Conservation (phyloP, 495 filamentous ascomycete genomes). For the Xylaria nigripes region DNA sequence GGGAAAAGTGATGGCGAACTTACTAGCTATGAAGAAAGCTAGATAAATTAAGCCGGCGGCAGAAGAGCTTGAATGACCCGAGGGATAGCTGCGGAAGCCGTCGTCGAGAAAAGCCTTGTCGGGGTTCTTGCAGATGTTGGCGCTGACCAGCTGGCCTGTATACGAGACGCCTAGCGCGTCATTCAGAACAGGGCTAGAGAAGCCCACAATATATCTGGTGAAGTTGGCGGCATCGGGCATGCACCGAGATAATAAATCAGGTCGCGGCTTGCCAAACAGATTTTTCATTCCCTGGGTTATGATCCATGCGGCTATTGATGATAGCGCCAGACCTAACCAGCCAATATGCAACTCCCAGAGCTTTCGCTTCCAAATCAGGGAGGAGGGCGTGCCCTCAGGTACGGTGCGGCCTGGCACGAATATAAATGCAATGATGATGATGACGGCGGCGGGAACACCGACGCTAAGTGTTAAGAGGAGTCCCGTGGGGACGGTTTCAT, state of each 20-base stretch:
- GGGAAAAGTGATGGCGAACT: constrained; percentile 49
- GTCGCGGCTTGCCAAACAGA: constrained; percentile 75
- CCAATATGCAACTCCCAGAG: constrained; percentile 83
- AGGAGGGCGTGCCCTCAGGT: constrained; percentile 55
- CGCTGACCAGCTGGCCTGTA: constrained; percentile 51
- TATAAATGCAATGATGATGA: constrained; percentile 62
- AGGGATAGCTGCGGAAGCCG: constrained; percentile 80
- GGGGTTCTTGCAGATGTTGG: constrained; percentile 59
- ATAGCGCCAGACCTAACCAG: constrained; percentile 62
- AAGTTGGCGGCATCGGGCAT: constrained; percentile 45
- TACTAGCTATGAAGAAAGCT: constrained; percentile 58
- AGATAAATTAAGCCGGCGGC: constrained; percentile 76
- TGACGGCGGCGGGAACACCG: constrained; percentile 53
- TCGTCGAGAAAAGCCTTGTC: constrained; percentile 63
- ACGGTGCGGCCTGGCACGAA: constrained; percentile 57
- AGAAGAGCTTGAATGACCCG: constrained; percentile 53
- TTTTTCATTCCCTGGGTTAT: constrained; percentile 82
- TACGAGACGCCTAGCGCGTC: constrained; percentile 25
- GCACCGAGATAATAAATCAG: constrained; percentile 69
- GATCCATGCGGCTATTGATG: constrained; percentile 59
- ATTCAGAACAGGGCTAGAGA: constrained; percentile 27
- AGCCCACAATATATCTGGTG: constrained; percentile 34
- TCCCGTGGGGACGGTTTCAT: constrained; percentile 62
- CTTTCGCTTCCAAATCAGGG: constrained; percentile 59
- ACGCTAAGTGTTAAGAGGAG: constrained; percentile 50